Percentiles rank a stretch among this genome's conserved stretches.
Evolutionary conservation across 371 early-diverging fungal species (phyloP).

Genomic region (Rhizopus microsporus): DNA sequence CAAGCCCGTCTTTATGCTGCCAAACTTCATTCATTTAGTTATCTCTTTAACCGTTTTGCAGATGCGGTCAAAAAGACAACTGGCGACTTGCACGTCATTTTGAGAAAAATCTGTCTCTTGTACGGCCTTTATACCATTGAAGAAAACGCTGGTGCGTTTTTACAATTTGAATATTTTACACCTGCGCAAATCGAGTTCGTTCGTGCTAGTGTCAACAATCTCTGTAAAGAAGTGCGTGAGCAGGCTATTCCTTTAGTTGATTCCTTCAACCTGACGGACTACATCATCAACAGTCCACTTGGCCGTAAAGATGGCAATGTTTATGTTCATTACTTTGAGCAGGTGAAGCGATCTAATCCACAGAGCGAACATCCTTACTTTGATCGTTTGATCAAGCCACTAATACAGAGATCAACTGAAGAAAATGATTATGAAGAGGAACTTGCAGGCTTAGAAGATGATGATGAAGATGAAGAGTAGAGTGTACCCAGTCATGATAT

Average conservation of each 20-base stretch:
- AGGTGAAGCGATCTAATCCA: constrained; percentile 77
- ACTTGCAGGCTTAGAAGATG: constrained; percentile 36
- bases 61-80: constrained; percentile 67
- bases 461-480: constrained; percentile 34
- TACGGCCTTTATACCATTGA: constrained; percentile 84
- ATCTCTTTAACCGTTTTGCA: constrained; percentile 84
- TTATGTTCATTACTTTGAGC: constrained; percentile 86
- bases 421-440: constrained; percentile 57
- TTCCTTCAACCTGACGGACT: constrained; percentile 87
- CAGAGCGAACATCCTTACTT: constrained; percentile 81
- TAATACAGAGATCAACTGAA: constrained; percentile 69
- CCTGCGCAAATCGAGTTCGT: constrained; percentile 71
- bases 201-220: constrained; percentile 62
- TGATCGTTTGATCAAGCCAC: constrained; percentile 76
- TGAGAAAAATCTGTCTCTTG: constrained; percentile 72
- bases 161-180: constrained; percentile 81
- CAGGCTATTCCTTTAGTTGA: constrained; percentile 88
- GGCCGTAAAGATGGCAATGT: constrained; percentile 89
- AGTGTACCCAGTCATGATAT: too few relatives aligned
- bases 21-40: constrained; percentile 82
- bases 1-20: constrained; percentile 84
- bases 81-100: constrained; percentile 47
- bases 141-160: constrained; percentile 84
- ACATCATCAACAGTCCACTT: constrained; percentile 86
- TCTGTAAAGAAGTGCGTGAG: constrained; percentile 71